These are phyloP conservation scores for Grosmannia clavigera DNA, from an alignment of 2,329 filamentous ascomycete genomes.

Conservation along the genomic window DNA sequence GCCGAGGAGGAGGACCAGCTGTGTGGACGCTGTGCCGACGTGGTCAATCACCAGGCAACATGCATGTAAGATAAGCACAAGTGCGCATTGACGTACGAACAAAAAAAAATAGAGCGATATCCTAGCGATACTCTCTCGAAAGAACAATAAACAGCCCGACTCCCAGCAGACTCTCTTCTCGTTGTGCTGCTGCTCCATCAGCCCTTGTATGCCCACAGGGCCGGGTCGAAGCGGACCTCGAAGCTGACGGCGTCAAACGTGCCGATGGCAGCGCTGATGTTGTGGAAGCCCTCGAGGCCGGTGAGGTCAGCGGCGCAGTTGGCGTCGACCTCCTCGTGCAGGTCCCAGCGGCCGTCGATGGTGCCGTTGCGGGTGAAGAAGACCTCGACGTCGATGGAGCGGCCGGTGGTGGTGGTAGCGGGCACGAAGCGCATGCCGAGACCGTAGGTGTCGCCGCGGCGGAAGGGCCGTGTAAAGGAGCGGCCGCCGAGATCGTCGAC, in stretches of 20 bases:
- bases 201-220: slow-evolving; percentile 41
- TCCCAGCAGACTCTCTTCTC: neutral
- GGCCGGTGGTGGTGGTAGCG: neutral
- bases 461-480: slow-evolving; percentile 52
- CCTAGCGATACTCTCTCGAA: neutral
- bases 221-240: slow-evolving; percentile 51
- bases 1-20: slow-evolving; percentile 53
- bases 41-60: slow-evolving; percentile 27
- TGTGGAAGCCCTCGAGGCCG: slow-evolving; percentile 59
- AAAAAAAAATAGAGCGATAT: too few species aligned
- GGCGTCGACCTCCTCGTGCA: slow-evolving; percentile 62
- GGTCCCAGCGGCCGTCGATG: slow-evolving; percentile 50
- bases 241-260: slow-evolving; percentile 56
- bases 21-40: slow-evolving; percentile 61
- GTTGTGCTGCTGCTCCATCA: too few species aligned
- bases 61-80: neutral
- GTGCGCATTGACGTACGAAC: too few species aligned
- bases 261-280: slow-evolving; percentile 59
- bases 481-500: slow-evolving; percentile 65
- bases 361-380: slow-evolving; percentile 61
- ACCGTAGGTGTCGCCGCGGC: slow-evolving; percentile 53
- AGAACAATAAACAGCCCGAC: neutral
- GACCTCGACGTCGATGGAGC: slow-evolving; percentile 38
- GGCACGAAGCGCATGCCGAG: slow-evolving; percentile 53
- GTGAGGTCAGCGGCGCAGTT: slow-evolving; percentile 47